Evolutionary conservation across 805 yeast species (phyloP), one percentile per base, ranked within the genome.

Genomic region (Ogataea neopini): DNA sequence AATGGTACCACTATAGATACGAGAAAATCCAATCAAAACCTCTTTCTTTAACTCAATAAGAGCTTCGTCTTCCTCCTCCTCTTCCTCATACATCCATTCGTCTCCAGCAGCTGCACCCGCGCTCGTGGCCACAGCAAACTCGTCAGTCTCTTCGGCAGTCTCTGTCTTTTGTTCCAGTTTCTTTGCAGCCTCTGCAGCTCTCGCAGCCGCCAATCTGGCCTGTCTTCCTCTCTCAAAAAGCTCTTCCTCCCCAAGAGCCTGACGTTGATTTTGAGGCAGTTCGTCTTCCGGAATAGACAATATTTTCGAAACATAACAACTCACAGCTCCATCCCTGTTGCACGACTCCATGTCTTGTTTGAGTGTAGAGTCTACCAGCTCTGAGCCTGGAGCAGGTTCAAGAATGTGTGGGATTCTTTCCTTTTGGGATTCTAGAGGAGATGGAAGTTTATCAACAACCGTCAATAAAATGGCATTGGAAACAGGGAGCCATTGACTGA

Each of bases 401-500:
- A 94, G 66, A 28, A 91, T 76, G 11, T 78, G 77, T 9, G 83
- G 85, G 51, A 88, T 78, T 54, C 97, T 78, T 28, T 75, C 79
- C 18, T 67, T 68, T 64, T 94, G 99, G 0, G 97, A 87, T 1
- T 63, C 71, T 4, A 75, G 58, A 1, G 99, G 99, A 6, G 95
- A 86, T 0, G 97, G 97, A 40, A 94, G 66, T 51, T 81, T 80
- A 49, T 89, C 94, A 26, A 91, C 84, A 4, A 92, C 96, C 1
- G 96, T 82, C 8, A 94, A 75, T 23, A 94, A 69, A 7, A 92
- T 78, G 0, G 98, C 88, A 32, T 87, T 84, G 19, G 97, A 86
- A 4, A 94, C 80, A 0, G 99, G 98, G 18, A 94, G 71, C 97
- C 99, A 94, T 62, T 92, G 97, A 1, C 89, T 81, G 80, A 92